Percentiles rank a stretch among this genome's conserved stretches.
phyloP scores from a whole-genome alignment of 257 asterid genomes.

The Plantago ovata region DNA sequence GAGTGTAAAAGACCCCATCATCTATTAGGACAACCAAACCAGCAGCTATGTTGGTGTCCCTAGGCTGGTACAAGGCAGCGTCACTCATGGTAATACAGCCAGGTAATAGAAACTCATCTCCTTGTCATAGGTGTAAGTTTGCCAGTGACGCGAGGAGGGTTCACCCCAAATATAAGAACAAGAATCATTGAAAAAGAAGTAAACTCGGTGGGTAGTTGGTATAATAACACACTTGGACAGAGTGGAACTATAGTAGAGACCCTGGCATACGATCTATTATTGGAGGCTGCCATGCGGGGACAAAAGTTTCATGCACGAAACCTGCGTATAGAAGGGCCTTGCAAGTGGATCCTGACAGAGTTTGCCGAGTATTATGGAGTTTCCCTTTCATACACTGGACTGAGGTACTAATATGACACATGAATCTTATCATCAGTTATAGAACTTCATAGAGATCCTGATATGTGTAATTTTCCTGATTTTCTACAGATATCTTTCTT shows the following conservation, averaged over 20 bases:
- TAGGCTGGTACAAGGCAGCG: no score
- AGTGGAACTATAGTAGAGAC: constrained; percentile 95
- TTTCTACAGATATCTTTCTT: constrained; percentile 68
- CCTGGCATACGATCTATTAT: constrained; percentile 81
- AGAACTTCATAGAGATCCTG: constrained; percentile 2
- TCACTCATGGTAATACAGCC: no score
- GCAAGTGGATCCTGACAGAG: constrained; percentile 88
- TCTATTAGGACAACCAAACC: no score
- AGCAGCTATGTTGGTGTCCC: no score
- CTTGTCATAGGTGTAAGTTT: no score
- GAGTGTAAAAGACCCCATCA: no score
- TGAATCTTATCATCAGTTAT: constrained; percentile 12
- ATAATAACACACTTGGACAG: no score
- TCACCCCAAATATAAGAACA: no score
- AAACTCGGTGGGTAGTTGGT: no score
- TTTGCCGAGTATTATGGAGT: constrained; percentile 91
- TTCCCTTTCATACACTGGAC: constrained; percentile 75
- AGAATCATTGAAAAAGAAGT: no score
- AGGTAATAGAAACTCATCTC: no score
- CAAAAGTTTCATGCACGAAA: constrained; percentile 71
- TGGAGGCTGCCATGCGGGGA: constrained; percentile 95
- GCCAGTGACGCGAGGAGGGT: no score
- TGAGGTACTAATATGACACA: constrained; percentile 46
- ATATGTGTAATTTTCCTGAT: constrained; percentile 2
- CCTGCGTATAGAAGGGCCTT: constrained; percentile 63